Evolutionary conservation across 805 yeast species (phyloP), one percentile per base, ranked within the genome.

Genomic region (Barnettozyma californica): DNA sequence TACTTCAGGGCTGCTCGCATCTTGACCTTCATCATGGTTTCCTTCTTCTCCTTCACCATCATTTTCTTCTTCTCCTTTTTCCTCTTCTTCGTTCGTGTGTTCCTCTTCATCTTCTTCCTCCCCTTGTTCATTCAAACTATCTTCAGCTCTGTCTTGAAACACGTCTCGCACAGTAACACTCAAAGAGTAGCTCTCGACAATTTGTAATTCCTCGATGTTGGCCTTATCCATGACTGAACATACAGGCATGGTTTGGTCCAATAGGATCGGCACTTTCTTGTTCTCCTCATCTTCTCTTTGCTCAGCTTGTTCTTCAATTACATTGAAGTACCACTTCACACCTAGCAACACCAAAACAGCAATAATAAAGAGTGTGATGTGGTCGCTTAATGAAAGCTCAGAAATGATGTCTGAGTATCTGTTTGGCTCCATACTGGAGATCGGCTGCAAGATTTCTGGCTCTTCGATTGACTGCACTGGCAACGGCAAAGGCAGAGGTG

Each of bases 161-260:
- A 9, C 34, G 16, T 25, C 33, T 6, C 43, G 18, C 20, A 26
- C 34, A 40, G 43, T 16, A 25, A 25, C 20, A 10, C 21, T 40
- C 43, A 26, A 14, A 18, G 36, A 27, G 35, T 46, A 49, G 19
- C 45, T 34, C 16, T 49, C 46, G 20, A 49, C 20, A 21, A 49
- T 49, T 18, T 46, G 52, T 18, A 34, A 13, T 26, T 49, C 49
- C 41, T 49, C 52, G 5, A 46, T 11, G 9, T 5, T 18, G 1
- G 49, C 52, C 20, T 49, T 49, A 20, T 46, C 49, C 11, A 31
- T 21, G 13, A 47, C 26, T 10, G 50, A 38, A 34, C 50, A 47
- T 5, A 36, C 9, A 7, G 43, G 34, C 26, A 25, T 40, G 9
- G 43, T 25, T 18, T 25, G 23, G 25, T 40, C 33, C 33, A 40